Evolutionary conservation across 2,329 filamentous ascomycete species (phyloP), one percentile per base, ranked within the genome.

Genomic region (Alternaria solani): DNA sequence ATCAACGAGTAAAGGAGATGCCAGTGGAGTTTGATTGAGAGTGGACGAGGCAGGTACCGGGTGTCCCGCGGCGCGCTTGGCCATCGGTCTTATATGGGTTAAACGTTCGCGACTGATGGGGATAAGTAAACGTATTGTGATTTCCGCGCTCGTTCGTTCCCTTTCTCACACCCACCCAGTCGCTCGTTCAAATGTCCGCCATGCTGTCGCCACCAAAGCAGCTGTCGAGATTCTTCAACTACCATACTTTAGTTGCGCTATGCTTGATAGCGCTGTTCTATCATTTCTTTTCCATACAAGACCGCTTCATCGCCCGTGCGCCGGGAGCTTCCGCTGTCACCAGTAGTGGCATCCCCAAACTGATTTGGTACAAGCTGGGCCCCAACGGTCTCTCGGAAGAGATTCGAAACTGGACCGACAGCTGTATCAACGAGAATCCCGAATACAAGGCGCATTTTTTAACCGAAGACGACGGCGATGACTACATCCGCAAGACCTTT

Each of bases 291-390:
- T 57, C 25, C 14, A 30, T 47, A 1, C 48, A 57, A 18, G 42
- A 23, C 6, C 20, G 30, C 36, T 48, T 53, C 48, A 25, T 48
- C n/a, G 38, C 11, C 16, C 51, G 43, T 49, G 30, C 23, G 8
- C 28, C 56, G 9, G 34, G 44, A 26, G n/a, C 30, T 8, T 14
- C 26, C 8, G 28, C 48, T 1, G 11, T 28, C n/a, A 12, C 25
- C 52, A 57, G 5, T 18, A 48, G 20, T 14, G 44, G 43, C 5
- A 73, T 80, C 47, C 71, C 78, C 7, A 67, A 74, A 55, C 77
- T 69, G 20, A 61, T 80, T 26, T 81, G 79, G 79, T 80, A 80
- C 60, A 81, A 81, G 56, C 62, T 79, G 5, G 79, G 77, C 0
- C 75, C 77, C 0, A 75, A 71, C 20, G 79, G 79, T 9, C 59